phyloP scores from a whole-genome alignment of 2,329 filamentous ascomycete genomes.

The Laburnicola sp. region DNA sequence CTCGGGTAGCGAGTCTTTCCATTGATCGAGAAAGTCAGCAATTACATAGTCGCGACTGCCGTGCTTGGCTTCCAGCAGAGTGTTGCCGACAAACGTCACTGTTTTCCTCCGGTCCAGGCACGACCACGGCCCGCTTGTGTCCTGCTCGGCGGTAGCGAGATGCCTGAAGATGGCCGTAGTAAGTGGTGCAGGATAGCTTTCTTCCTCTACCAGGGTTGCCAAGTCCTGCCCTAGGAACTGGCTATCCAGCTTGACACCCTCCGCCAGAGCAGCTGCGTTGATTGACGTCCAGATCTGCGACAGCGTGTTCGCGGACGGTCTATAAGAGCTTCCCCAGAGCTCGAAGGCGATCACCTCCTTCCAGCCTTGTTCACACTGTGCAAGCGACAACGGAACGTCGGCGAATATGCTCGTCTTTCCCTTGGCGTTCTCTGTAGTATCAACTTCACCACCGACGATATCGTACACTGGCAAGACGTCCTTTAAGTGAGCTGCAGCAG shows the following conservation, averaged over 20 bases:
- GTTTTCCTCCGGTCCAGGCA: conserved; percentile 39
- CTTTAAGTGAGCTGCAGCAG: conserved; percentile 43
- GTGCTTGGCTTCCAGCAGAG: conserved; percentile 34
- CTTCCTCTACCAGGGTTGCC: conserved; percentile 36
- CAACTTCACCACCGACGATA: conserved; percentile 29
- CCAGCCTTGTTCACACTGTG: conserved; percentile 57
- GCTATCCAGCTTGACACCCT: conserved; percentile 46
- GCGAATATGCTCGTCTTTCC: conserved; percentile 49
- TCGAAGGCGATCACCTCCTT: conserved; percentile 58
- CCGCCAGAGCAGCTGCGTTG: conserved; percentile 46
- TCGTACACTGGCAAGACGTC: conserved; percentile 47
- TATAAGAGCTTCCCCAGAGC: conserved; percentile 44
- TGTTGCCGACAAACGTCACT: conserved; percentile 37
- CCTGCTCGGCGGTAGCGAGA: conserved; percentile 35
- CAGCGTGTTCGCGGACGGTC: conserved; percentile 54
- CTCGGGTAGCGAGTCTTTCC: conserved; percentile 45
- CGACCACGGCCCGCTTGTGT: conserved; percentile 35
- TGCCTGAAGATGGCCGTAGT: conserved; percentile 43
- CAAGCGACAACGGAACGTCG: conserved; percentile 57
- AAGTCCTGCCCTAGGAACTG: conserved; percentile 44
- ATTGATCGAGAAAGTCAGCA: conserved; percentile 41
- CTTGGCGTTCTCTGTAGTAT: conserved; percentile 32
- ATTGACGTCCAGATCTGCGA: conserved; percentile 55
- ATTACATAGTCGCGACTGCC: conserved; percentile 31
- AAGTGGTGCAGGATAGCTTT: conserved; percentile 45